Evolutionary conservation across 2,329 filamentous ascomycete species (phyloP).

Genomic region (Teratosphaeria viscida): DNA sequence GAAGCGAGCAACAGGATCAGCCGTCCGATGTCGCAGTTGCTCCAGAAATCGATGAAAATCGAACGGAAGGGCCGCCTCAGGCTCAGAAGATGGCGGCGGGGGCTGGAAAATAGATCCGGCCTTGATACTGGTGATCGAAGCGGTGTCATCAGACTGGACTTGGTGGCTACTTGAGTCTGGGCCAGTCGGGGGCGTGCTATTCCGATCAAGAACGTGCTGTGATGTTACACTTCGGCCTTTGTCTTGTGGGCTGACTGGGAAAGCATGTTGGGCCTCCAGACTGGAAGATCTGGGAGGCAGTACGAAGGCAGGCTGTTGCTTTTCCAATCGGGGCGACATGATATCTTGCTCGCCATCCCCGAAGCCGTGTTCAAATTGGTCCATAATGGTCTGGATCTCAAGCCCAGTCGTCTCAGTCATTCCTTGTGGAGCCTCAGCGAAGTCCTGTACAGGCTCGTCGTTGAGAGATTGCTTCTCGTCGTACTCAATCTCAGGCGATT

Average conservation of each 20-base stretch:
- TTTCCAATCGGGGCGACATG: slow-evolving; percentile 80
- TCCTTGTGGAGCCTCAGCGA: slow-evolving; percentile 41
- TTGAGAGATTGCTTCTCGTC: slow-evolving; percentile 21
- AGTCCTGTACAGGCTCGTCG: slow-evolving; percentile 16
- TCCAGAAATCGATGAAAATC: slow-evolving; percentile 97
- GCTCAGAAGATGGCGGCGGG: slow-evolving; percentile 45
- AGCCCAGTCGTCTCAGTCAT: slow-evolving; percentile 37
- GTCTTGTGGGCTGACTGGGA: slow-evolving; percentile 15
- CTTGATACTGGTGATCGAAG: slow-evolving; percentile 23
- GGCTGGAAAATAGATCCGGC: slow-evolving; percentile 43
- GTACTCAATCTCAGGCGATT: slow-evolving; percentile 12
- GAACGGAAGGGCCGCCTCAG: slow-evolving; percentile 75
- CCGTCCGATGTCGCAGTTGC: slow-evolving; percentile 88
- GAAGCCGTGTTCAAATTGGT: slow-evolving; percentile 73
- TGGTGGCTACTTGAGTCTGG: slow-evolving; percentile 13
- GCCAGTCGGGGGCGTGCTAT: slow-evolving; percentile 12
- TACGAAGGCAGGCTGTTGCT: slow-evolving; percentile 71
- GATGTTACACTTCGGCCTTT: slow-evolving; percentile 12
- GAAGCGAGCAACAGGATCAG: slow-evolving; percentile 95
- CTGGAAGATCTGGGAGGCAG: slow-evolving; percentile 76
- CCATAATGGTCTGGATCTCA: slow-evolving; percentile 97
- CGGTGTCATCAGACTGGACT: slow-evolving; percentile 16
- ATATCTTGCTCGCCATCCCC: slow-evolving; percentile 63
- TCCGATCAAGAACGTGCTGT: slow-evolving; percentile 2
- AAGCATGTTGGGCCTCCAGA: slow-evolving; percentile 50